phyloP scores from a whole-genome alignment of 2,329 filamentous ascomycete species.

The Pyrenochaeta sp. region DNA sequence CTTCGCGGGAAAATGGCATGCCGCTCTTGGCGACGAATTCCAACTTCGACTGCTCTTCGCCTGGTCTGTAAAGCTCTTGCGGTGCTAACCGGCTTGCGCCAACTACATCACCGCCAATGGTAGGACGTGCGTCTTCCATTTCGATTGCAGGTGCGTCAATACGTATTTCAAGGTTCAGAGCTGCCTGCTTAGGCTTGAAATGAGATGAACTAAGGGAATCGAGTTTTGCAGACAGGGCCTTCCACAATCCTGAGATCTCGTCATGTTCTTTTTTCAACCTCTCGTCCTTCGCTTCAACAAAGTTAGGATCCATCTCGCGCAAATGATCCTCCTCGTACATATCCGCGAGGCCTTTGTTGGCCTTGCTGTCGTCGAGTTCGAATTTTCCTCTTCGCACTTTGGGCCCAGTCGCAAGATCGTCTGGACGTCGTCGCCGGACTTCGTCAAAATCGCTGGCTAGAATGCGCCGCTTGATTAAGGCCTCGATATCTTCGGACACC shows the following conservation, averaged over 20 bases:
- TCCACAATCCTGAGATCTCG: constrained; percentile 86
- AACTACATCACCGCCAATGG: constrained; percentile 76
- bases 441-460: constrained; percentile 92
- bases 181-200: constrained; percentile 88
- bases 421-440: constrained; percentile 81
- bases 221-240: constrained; percentile 78
- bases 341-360: constrained; percentile 86
- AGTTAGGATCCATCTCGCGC: constrained; percentile 78
- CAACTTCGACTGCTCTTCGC: constrained; percentile 70
- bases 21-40: constrained; percentile 83
- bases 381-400: constrained; percentile 74
- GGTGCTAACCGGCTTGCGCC: constrained; percentile 81
- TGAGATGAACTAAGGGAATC: constrained; percentile 93
- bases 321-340: constrained; percentile 94
- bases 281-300: constrained; percentile 82
- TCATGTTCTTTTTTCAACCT: constrained; percentile 82
- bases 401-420: constrained; percentile 69
- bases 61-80: constrained; percentile 91
- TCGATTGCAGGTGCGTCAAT: constrained; percentile 88
- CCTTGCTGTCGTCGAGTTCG: constrained; percentile 86
- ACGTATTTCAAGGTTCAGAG: constrained; percentile 84
- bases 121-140: constrained; percentile 95
- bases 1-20: constrained; percentile 78
- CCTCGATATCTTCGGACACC: constrained; percentile 88
- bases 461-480: constrained; percentile 92